These are phyloP conservation scores for Neurospora africana DNA, from an alignment of 495 filamentous ascomycete species.

Conservation along the genomic window DNA sequence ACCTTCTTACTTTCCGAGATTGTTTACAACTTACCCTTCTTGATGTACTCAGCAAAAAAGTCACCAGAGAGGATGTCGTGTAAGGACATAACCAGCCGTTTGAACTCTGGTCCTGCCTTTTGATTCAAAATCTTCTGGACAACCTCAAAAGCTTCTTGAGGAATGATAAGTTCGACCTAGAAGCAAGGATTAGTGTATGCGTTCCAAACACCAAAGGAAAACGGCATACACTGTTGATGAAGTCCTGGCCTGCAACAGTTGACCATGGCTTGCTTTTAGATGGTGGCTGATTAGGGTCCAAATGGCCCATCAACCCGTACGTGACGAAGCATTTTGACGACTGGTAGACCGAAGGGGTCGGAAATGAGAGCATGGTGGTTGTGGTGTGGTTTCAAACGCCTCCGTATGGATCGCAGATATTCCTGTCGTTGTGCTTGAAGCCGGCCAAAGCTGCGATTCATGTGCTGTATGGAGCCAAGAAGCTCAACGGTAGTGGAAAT, in stretches of 20 bases:
- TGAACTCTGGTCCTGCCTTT: constrained; percentile 42
- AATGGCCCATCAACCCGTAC: constrained; percentile 49
- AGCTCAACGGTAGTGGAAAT: background rate
- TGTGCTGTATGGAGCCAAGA: background rate
- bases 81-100: constrained; percentile 65
- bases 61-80: constrained; percentile 58
- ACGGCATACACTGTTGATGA: constrained; percentile 58
- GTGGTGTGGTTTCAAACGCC: background rate
- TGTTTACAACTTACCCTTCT: constrained; percentile 50
- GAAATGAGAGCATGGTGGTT: constrained; percentile 48
- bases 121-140: constrained; percentile 44
- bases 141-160: constrained; percentile 50
- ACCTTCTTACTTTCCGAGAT: background rate
- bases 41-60: constrained; percentile 83
- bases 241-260: constrained; percentile 54
- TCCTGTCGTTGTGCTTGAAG: background rate
- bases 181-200: background rate
- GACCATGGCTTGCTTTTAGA: constrained; percentile 65
- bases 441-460: background rate
- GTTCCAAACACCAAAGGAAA: background rate
- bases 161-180: constrained; percentile 66
- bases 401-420: background rate
- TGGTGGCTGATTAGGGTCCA: constrained; percentile 61
- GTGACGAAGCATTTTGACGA: constrained; percentile 68
- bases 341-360: constrained; percentile 42